Base-by-base conservation (phyloP, 441 rosid genomes). In the Hura crepitans region DNA sequence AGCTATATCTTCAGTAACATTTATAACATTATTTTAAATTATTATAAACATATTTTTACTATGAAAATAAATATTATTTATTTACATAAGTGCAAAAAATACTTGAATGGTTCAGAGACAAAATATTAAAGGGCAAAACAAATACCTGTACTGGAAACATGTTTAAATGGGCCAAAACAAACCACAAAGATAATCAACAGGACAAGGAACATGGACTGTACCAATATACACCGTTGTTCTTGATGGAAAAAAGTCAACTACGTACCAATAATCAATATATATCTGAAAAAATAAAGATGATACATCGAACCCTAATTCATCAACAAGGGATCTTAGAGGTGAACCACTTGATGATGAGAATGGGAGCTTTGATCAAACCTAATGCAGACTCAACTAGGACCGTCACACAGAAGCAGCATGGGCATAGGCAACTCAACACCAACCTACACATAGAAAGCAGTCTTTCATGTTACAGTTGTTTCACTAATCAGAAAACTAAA, bases 311-410 rank as follows among this genome's bases (percentile, higher is more conserved):
- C 57, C 14, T 2, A n/a, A 43, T 27, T 28, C 8, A 62, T 56
- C 30, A 88, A 75, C 93, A 89, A 43, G 84, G 92, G 72, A 85
- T 89, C 78, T 86, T 80, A 39, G 84, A 80, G 66, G 84, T 80
- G 83, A 87, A 85, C 88, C 91, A 89, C 74, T 81, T 73, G 84
- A 89, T 83, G 71, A 86, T 89, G 73, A 79, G 83, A 62, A 89
- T 65, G 5, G 89, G 90, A 47, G 91, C 91, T 80, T 87, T 83
- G 71, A 87, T 79, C 85, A 91, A 76, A 65, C 78, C 86, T 65
- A 86, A 77, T 25, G 91, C 87, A 13, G 81, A 70, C 75, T 88
- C 89, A 72, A 87, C 88, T 37, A 82, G 18, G n/a, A 87, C 45
- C 56, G 86, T 86, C 74, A 87, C 77, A 58, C 85, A 83, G 60